Conservation (phyloP, 192 early-diverging fungal species). For the Polychytrium aggregatum region DNA sequence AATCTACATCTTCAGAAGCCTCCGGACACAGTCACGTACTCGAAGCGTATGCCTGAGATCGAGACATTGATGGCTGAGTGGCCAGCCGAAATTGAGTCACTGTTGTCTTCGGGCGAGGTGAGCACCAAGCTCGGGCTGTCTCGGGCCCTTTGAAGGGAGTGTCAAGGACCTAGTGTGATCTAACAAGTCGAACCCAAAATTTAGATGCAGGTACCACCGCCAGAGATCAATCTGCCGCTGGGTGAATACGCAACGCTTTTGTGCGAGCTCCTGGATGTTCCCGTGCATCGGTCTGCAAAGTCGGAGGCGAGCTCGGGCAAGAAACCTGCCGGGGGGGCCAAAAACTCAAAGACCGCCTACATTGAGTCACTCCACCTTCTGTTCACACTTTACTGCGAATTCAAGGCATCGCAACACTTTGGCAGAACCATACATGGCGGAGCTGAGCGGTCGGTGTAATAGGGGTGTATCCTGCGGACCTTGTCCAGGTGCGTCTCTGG, state of each 20-base stretch:
- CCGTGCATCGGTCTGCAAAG: slow-evolving; percentile 18
- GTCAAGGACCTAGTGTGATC: too few relatives aligned
- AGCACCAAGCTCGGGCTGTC: too few relatives aligned
- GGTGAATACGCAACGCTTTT: slow-evolving; percentile 25
- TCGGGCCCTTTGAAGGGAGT: too few relatives aligned
- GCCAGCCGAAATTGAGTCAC: slow-evolving; percentile 35
- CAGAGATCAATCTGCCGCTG: slow-evolving; percentile 38
- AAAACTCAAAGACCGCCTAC: slow-evolving; percentile 12
- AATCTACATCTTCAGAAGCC: slow-evolving; percentile 32
- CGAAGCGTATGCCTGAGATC: slow-evolving; percentile 39
- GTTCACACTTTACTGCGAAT: slow-evolving; percentile 41
- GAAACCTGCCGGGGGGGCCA: not conserved
- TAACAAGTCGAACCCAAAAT: too few relatives aligned
- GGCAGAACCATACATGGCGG: too few relatives aligned
- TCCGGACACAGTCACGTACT: slow-evolving; percentile 15
- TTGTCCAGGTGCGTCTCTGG: too few relatives aligned
- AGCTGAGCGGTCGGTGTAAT: too few relatives aligned
- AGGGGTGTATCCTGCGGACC: too few relatives aligned
- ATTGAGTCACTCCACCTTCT: slow-evolving; percentile 38
- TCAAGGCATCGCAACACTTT: slow-evolving; percentile 53
- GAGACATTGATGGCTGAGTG: slow-evolving; percentile 46
- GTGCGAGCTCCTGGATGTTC: slow-evolving; percentile 41
- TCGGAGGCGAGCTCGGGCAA: not conserved
- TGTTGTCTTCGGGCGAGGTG: slow-evolving; percentile 21
- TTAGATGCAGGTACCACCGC: slow-evolving; percentile 26